Conservation (phyloP, 2,329 filamentous ascomycete genomes). For the Neophaeococcomyces aloes region DNA sequence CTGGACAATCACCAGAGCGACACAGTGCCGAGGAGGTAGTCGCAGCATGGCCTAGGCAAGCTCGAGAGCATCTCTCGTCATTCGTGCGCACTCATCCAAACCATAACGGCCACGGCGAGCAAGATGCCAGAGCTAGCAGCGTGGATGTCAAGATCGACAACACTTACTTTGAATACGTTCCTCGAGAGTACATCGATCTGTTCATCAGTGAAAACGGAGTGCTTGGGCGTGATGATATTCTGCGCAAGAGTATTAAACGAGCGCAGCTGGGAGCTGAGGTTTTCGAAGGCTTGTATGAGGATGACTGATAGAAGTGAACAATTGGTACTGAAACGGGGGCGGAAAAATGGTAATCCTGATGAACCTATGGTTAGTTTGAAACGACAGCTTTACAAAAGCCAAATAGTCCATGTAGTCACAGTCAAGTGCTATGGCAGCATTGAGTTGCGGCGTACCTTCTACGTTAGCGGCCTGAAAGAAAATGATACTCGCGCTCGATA, state of each 20-base stretch:
- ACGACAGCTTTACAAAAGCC: too few species aligned
- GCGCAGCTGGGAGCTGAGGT: constrained; percentile 16
- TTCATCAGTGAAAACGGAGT: constrained; percentile 48
- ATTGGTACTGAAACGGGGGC: too few species aligned
- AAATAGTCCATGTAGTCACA: too few species aligned
- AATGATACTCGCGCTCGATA: too few species aligned
- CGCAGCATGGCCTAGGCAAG: constrained; percentile 8
- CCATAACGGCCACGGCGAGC: too few species aligned
- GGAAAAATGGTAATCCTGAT: too few species aligned
- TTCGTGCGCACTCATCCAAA: not conserved
- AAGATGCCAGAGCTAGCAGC: constrained; percentile 1
- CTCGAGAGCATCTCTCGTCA: not conserved
- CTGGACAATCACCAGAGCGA: constrained; percentile 35
- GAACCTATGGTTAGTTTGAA: too few species aligned
- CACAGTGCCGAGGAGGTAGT: constrained; percentile 45
- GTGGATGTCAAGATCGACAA: constrained; percentile 30
- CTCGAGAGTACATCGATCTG: constrained; percentile 39
- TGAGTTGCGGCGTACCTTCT: too few species aligned
- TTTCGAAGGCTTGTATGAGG: constrained; percentile 18
- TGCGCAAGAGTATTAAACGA: constrained; percentile 19
- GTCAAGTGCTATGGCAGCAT: too few species aligned
- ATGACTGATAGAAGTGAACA: not conserved
- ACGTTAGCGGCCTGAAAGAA: too few species aligned
- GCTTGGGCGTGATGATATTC: constrained; percentile 21
- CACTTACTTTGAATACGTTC: constrained; percentile 54